Evolutionary conservation across 2,329 filamentous ascomycete species (phyloP), one percentile per base, ranked within the genome.

Genomic region (Aspergillus sp.): DNA sequence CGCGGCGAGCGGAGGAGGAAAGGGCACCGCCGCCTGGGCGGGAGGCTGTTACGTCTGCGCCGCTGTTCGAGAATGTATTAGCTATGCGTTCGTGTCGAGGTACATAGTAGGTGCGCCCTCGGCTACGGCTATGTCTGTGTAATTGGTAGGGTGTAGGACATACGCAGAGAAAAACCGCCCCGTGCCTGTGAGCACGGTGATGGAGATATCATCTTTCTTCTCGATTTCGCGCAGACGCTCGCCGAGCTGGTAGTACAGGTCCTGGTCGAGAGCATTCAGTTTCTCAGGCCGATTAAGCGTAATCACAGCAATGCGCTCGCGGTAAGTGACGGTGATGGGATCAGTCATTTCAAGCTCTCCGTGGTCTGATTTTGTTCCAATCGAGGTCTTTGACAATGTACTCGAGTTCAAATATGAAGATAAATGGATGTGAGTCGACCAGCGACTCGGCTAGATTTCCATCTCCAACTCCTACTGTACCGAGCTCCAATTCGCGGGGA

Each of bases 161-260:
- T 78, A 95, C 88, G 91, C 90, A 7, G 90, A 96, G 74, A 97
- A 97, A 67, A 76, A 84, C 3, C 79, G 77, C 10, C 91, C 91
- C 50, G 82, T 90, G 60, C 83, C 93, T 0, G 89, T 88, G 3
- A 97, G 63, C 9, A 97, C 76, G 3, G 91, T 97, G 59, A 95
- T 83, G 62, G 79, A 87, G 50, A 96, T 83, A 55, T 95, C 87
- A 52, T 91, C 82, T 54, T 83, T 83, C 7, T 74, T 77, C 13
- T 89, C 90, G 43, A 97, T 77, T 64, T 95, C 84, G 49, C 85
- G 80, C 64, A 98, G 72, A 43, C 82, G 77, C 57, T 81, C 77
- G 1, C 86, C 82, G 38, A 97, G 78, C 25, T 83, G 78, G 67
- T 86, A 95, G 75, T 96, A 97, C 45, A 84, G 78, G 52, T 80